Evolutionary conservation across 2,329 filamentous ascomycete genomes (phyloP).

Genomic region (Colletotrichum sp.): DNA sequence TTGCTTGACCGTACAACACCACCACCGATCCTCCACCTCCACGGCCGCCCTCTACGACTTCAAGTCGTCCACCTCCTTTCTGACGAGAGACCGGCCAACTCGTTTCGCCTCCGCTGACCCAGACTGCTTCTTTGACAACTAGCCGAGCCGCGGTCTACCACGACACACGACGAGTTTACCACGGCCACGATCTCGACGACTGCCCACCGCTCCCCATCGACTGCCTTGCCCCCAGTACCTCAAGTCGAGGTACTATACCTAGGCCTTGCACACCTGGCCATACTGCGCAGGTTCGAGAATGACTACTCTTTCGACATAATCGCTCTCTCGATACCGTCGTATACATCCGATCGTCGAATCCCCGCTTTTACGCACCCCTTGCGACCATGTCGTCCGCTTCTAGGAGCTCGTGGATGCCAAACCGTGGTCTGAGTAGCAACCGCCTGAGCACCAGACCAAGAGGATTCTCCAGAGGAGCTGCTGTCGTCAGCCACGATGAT

Average conservation of each 20-base stretch:
- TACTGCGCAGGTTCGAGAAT: constrained; percentile 20
- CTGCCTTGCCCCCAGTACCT: background rate
- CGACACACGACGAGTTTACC: background rate
- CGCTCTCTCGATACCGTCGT: background rate
- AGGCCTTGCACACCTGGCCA: background rate
- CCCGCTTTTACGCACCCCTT: background rate
- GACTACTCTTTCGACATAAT: constrained; percentile 13
- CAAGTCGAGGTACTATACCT: background rate
- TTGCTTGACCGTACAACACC: constrained; percentile 19
- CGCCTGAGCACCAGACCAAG: constrained; percentile 45
- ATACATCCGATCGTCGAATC: constrained; percentile 8
- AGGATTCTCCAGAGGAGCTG: constrained; percentile 45
- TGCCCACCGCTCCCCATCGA: background rate
- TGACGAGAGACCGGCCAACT: background rate
- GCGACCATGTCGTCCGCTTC: constrained; percentile 56
- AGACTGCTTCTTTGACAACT: background rate
- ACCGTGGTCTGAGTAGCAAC: constrained; percentile 51
- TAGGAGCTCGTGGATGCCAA: constrained; percentile 49
- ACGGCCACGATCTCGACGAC: background rate
- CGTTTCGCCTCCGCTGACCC: background rate
- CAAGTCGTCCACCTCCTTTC: background rate
- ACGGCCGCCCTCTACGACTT: background rate
- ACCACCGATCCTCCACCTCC: background rate
- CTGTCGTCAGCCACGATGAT: constrained; percentile 70
- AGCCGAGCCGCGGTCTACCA: background rate